phyloP scores from a whole-genome alignment of 2,329 filamentous ascomycete species.

The Coniosporium tulheliwenetii region DNA sequence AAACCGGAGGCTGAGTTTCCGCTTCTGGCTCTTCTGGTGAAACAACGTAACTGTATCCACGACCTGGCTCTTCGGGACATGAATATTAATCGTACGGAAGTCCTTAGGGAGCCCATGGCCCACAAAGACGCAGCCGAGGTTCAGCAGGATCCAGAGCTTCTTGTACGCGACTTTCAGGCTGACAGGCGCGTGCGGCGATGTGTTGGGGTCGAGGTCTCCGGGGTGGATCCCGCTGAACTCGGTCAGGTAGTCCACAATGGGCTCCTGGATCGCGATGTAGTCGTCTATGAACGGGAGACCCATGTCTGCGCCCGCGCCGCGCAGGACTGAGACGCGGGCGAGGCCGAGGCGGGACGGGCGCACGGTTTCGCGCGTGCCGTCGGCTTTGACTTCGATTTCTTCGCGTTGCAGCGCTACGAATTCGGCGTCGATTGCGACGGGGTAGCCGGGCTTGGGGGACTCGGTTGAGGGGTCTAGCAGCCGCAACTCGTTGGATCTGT shows the following conservation, averaged over 20 bases:
- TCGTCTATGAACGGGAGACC: slow-evolving; percentile 90
- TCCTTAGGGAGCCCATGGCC: slow-evolving; percentile 90
- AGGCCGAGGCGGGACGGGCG: slow-evolving; percentile 80
- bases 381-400: slow-evolving; percentile 91
- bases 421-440: slow-evolving; percentile 86
- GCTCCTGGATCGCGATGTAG: slow-evolving; percentile 83
- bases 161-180: slow-evolving; percentile 89
- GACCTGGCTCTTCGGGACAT: slow-evolving; percentile 77
- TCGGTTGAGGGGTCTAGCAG: slow-evolving; percentile 42
- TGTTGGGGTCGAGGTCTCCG: slow-evolving; percentile 65
- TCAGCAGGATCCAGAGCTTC: slow-evolving; percentile 91
- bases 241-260: slow-evolving; percentile 89
- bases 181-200: slow-evolving; percentile 61
- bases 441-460: slow-evolving; percentile 52
- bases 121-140: slow-evolving; percentile 84
- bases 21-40: slow-evolving; percentile 61
- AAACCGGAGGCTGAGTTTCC: slow-evolving; percentile 84
- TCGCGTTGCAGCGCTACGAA: slow-evolving; percentile 88
- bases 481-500: slow-evolving; percentile 43
- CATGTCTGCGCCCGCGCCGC: slow-evolving; percentile 62
- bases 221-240: slow-evolving; percentile 82
- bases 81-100: slow-evolving; percentile 96
- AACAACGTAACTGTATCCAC: slow-evolving; percentile 92
- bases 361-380: slow-evolving; percentile 83
- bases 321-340: slow-evolving; percentile 80